Base-by-base conservation (phyloP, 2,329 filamentous ascomycete genomes). In the Cercospora brassicicola region DNA sequence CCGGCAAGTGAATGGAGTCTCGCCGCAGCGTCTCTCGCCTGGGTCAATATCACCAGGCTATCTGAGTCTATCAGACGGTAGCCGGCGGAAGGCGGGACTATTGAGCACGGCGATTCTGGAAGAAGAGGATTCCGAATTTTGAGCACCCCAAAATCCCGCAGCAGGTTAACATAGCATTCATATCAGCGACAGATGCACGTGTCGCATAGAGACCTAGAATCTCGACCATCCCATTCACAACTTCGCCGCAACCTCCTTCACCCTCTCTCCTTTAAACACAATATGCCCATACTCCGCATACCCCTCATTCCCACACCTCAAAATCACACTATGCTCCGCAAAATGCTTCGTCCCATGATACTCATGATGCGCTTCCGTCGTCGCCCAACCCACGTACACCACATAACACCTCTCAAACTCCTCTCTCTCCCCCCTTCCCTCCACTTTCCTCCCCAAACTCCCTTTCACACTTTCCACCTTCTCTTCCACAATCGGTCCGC, bases 101-200 rank as follows among this genome's bases (percentile, higher is more conserved):
- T 79, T 90, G 53, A 84, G 85, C 30, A 88, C 90, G 76, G 90
- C 88, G 0, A 92, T 93, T 69, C 84, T 90, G 66, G 90, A 91
- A 78, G 90, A 92, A 76, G 89, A 90, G 62, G 89, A 91, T 76
- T 83, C 81, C 0, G 82, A 83, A 56, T 82, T 79, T 62, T 84
- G 72, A 80, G 3, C 2, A 4, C 15, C n/a, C 2, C 3, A 13
- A 3, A 11, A 2, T 1, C 13, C 26, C 9, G n/a, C 3, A 3
- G 11, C 11, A 11, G 48, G 15, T 6, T 3, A 26, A 23, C 9
- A 20, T 36, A 20, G 28, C 18, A 23, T 33, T 11, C n/a, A 4
- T 36, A 59, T 10, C 30, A 33, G 6, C n/a, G 55, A 59, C 55
- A 59, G 55, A 36, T 23, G 18, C 55, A 7, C 30, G n/a, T 28